Evolutionary conservation across 495 filamentous ascomycete species (phyloP).

Genomic region (Ramalina intermedia): DNA sequence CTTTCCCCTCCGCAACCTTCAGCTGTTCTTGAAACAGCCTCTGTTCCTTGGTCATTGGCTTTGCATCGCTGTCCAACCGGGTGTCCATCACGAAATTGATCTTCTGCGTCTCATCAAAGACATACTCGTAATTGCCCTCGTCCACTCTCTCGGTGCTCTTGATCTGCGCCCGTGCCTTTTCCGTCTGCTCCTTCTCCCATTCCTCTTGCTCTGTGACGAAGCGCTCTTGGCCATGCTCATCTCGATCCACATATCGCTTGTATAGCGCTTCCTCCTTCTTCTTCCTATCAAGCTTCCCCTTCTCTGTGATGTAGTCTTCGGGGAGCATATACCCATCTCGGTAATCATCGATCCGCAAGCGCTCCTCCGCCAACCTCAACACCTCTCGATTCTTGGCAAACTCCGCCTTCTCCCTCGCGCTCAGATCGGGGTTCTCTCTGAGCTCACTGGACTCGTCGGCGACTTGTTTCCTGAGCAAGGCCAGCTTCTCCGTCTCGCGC

Average conservation of each 20-base stretch:
- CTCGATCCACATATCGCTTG: constrained; percentile 78
- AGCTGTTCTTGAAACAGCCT: constrained; percentile 62
- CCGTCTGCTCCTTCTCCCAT: constrained; percentile 84
- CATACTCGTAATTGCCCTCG: constrained; percentile 82
- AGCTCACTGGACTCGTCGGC: constrained; percentile 76
- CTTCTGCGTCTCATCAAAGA: constrained; percentile 78
- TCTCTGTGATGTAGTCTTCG: constrained; percentile 86
- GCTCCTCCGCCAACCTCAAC: constrained; percentile 74
- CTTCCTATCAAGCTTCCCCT: constrained; percentile 78
- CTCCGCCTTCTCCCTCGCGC: constrained; percentile 69
- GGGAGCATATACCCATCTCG: constrained; percentile 89
- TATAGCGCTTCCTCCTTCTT: constrained; percentile 85
- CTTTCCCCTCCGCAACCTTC: constrained; percentile 75
- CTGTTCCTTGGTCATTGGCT: constrained; percentile 64
- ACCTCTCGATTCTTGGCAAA: constrained; percentile 84
- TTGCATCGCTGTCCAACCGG: constrained; percentile 49
- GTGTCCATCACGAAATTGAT: constrained; percentile 77
- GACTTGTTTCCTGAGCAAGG: constrained; percentile 79
- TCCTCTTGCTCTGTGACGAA: constrained; percentile 92
- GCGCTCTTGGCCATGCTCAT: constrained; percentile 75
- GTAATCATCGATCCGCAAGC: constrained; percentile 78
- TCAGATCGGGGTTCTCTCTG: constrained; percentile 58
- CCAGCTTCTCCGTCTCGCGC: constrained; percentile 71
- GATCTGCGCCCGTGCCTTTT: constrained; percentile 83
- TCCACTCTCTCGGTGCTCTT: constrained; percentile 58